A percentile compares a stretch with the other conserved stretches of the same genome.
phyloP scores from a whole-genome alignment of 2,329 filamentous ascomycete species.

The Colletotrichum lentis region DNA sequence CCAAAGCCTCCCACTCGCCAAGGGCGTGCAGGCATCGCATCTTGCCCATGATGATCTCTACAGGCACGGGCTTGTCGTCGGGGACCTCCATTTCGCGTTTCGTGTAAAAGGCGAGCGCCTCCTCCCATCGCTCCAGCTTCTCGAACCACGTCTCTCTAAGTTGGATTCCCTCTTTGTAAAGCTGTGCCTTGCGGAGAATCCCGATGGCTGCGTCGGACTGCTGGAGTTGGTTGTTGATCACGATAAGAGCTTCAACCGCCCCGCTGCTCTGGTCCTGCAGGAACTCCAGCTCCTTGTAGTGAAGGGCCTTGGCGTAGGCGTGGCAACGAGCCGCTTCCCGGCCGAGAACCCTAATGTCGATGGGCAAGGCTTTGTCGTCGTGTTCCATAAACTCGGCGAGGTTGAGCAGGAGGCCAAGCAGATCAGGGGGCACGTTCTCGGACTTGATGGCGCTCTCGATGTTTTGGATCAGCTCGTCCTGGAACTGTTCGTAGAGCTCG shows the following conservation, averaged over 20 bases:
- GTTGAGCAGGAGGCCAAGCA: constrained; percentile 92
- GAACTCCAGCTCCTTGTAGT: constrained; percentile 99
- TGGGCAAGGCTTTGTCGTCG: constrained; percentile 96
- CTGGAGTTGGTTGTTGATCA: constrained; percentile 98
- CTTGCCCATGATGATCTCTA: constrained; percentile 98
- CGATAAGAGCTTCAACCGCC: constrained; percentile 95
- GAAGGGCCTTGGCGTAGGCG: constrained; percentile 95
- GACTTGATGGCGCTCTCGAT: constrained; percentile 96
- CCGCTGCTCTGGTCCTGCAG: constrained; percentile 95
- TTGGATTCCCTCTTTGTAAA: constrained; percentile 91
- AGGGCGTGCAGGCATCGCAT: constrained; percentile 98
- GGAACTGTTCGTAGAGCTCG: constrained; percentile 94
- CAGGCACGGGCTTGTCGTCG: constrained; percentile 66
- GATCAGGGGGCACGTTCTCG: constrained; percentile 93
- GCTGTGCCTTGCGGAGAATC: constrained; percentile 93
- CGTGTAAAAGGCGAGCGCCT: constrained; percentile 91
- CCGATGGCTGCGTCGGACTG: constrained; percentile 98
- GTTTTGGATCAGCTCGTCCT: constrained; percentile 93
- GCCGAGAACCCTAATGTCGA: constrained; percentile 93
- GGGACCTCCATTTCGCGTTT: constrained; percentile 78
- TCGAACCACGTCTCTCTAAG: constrained; percentile 99
- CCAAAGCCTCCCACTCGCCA: constrained; percentile 95
- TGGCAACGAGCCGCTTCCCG: constrained; percentile 96
- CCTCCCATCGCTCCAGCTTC: constrained; percentile 97
- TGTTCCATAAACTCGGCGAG: constrained; percentile 99